Percentiles rank a stretch among this genome's conserved stretches.
phyloP scores from a whole-genome alignment of 257 asterid species.

The Scutellaria barbata region DNA sequence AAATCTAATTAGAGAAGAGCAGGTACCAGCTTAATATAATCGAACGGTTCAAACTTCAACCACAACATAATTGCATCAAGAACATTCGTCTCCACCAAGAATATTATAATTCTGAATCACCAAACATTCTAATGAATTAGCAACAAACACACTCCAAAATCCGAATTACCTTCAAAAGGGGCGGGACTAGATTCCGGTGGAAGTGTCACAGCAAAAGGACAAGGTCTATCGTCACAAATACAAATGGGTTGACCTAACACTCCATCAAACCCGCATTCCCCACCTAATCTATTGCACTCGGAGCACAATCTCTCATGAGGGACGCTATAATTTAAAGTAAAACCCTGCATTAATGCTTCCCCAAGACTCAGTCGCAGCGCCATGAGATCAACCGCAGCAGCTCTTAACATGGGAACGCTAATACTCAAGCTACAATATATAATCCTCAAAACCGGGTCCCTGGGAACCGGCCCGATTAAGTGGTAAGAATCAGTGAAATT shows the following conservation, averaged over 20 bases:
- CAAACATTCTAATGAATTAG: background rate
- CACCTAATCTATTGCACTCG: slow-evolving; percentile 51
- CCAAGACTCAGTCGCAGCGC: slow-evolving; percentile 33
- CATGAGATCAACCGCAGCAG: slow-evolving; percentile 40
- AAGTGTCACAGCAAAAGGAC: slow-evolving; percentile 41
- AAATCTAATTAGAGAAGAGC: too few species aligned
- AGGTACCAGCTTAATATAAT: background rate
- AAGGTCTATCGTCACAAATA: slow-evolving; percentile 54
- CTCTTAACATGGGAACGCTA: slow-evolving; percentile 49
- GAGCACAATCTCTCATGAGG: slow-evolving; percentile 52
- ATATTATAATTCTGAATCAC: slow-evolving; percentile 6
- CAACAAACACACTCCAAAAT: background rate
- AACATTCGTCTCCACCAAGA: background rate
- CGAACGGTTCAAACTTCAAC: background rate
- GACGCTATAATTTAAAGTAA: slow-evolving; percentile 56
- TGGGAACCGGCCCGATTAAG: slow-evolving; percentile 56
- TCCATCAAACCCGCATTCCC: slow-evolving; percentile 67
- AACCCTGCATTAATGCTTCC: slow-evolving; percentile 63
- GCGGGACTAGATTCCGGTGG: slow-evolving; percentile 37
- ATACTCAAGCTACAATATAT: slow-evolving; percentile 43
- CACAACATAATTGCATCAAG: background rate
- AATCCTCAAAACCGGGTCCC: slow-evolving; percentile 48
- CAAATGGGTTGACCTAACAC: slow-evolving; percentile 48
- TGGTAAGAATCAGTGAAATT: slow-evolving; percentile 46
- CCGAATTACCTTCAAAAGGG: slow-evolving; percentile 36